Percentiles rank a stretch among this genome's conserved stretches.
These are phyloP conservation scores for Suillus brevipes DNA, from an alignment of 768 basidiomycete genomes.

Conservation along the genomic window DNA sequence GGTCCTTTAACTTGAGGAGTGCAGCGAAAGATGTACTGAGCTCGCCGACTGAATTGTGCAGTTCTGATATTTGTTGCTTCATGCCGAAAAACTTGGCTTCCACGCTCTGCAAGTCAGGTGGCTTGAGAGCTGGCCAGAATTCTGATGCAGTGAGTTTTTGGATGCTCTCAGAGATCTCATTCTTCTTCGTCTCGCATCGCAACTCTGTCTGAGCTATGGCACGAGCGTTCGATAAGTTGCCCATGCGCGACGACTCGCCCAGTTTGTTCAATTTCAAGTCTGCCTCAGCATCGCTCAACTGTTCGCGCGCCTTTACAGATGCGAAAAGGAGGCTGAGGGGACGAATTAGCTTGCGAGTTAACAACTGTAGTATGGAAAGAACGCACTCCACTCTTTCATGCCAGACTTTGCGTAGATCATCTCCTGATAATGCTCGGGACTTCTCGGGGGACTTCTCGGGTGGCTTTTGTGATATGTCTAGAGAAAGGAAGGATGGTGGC, in stretches of 20 bases:
- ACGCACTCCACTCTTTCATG: conserved; percentile 42
- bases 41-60: conserved; percentile 27
- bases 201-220: conserved; percentile 29
- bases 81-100: conserved; percentile 22
- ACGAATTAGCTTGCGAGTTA: conserved; percentile 5
- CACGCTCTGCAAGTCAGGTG: conserved; percentile 22
- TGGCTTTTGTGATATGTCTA: not conserved
- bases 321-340: conserved; percentile 36
- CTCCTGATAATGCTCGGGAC: conserved; percentile 22
- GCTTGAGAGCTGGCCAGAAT: conserved; percentile 42
- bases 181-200: conserved; percentile 31
- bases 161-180: conserved; percentile 31
- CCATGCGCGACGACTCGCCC: conserved; percentile 24
- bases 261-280: conserved; percentile 32
- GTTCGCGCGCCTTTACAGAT: conserved; percentile 34
- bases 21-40: conserved; percentile 23
- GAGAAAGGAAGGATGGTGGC: conserved; percentile 16
- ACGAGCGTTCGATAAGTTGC: conserved; percentile 23
- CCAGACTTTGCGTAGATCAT: conserved; percentile 41
- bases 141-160: conserved; percentile 33
- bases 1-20: conserved; percentile 20
- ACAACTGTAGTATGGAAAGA: not conserved
- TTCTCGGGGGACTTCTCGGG: not conserved
- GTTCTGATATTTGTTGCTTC: conserved; percentile 32
- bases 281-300: conserved; percentile 32